Evolutionary conservation across 176 grass and related monocot species (phyloP).

Genomic region (Ampelocalamus luodianensis): DNA sequence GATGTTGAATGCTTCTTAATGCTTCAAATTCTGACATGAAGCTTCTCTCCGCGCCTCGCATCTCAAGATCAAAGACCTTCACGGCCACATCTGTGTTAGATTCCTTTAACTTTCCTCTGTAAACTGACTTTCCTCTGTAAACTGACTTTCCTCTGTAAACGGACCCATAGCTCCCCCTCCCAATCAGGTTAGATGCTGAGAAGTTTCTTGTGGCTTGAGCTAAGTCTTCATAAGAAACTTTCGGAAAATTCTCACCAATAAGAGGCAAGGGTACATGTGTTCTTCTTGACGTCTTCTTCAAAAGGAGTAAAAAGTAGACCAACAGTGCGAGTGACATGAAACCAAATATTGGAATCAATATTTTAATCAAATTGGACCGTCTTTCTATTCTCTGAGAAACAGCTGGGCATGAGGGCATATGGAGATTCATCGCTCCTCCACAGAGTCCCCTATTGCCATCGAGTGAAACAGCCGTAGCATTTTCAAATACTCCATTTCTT

Average conservation of each 20-base stretch:
- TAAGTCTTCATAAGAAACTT: conserved; percentile 43
- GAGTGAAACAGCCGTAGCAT: no score
- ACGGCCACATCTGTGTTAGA: conserved; percentile 29
- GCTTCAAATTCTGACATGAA: conserved; percentile 56
- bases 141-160: conserved; percentile 61
- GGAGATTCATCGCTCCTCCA: no score
- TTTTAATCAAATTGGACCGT: background rate
- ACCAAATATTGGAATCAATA: background rate
- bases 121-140: conserved; percentile 56
- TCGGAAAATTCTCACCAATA: no score
- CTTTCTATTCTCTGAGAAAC: no score
- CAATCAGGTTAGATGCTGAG: conserved; percentile 37
- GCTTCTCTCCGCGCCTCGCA: conserved; percentile 24
- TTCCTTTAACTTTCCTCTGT: conserved; percentile 32
- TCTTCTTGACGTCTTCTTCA: background rate
- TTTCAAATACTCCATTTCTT: no score
- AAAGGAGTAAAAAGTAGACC: background rate
- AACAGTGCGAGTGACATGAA: background rate
- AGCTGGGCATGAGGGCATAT: no score
- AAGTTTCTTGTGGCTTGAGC: conserved; percentile 42
- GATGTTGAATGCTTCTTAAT: conserved; percentile 49
- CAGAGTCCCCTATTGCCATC: no score
- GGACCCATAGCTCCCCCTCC: conserved; percentile 52
- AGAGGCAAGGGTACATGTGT: no score
- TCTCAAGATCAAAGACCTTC: conserved; percentile 53